Conservation (phyloP, 495 filamentous ascomycete genomes). For the Pyrenopolyporus hunteri region DNA sequence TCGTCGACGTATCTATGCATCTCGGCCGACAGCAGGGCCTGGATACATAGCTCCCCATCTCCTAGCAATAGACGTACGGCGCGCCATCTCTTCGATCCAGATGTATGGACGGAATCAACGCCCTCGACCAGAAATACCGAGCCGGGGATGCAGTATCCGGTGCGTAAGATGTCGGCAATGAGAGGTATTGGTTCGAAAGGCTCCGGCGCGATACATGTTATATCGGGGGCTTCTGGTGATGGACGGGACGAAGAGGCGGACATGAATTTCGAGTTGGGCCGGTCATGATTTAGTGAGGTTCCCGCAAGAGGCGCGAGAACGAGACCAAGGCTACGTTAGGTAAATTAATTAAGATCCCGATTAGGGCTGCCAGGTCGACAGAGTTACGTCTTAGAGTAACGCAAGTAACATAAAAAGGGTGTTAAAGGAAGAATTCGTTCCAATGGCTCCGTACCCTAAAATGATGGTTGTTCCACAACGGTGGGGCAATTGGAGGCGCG, state of each 20-base stretch:
- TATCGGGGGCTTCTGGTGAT: conserved; percentile 26
- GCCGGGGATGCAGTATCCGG: conserved; percentile 46
- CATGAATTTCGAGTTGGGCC: conserved; percentile 29
- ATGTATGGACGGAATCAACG: conserved; percentile 42
- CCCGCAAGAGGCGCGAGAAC: conserved; percentile 14
- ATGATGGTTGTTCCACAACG: conserved; percentile 23
- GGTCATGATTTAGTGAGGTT: conserved; percentile 18
- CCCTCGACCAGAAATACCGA: conserved; percentile 54
- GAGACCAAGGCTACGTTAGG: neutral
- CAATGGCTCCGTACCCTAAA: neutral
- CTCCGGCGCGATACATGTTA: conserved; percentile 42
- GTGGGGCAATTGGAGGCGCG: conserved; percentile 9
- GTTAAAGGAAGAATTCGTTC: no score
- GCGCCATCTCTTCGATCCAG: conserved; percentile 34
- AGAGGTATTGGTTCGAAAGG: conserved; percentile 43
- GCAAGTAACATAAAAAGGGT: no score
- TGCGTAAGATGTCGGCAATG: conserved; percentile 48
- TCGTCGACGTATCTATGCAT: conserved; percentile 48
- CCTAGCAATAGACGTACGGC: conserved; percentile 48
- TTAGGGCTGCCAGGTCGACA: no score
- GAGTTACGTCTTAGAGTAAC: no score
- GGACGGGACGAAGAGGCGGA: conserved; percentile 25
- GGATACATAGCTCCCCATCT: conserved; percentile 53
- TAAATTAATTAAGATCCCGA: conserved; percentile 1
- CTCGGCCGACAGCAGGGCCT: conserved; percentile 48